Evolutionary conservation across 495 filamentous ascomycete genomes (phyloP).

Genomic region (Penicillium soppii): DNA sequence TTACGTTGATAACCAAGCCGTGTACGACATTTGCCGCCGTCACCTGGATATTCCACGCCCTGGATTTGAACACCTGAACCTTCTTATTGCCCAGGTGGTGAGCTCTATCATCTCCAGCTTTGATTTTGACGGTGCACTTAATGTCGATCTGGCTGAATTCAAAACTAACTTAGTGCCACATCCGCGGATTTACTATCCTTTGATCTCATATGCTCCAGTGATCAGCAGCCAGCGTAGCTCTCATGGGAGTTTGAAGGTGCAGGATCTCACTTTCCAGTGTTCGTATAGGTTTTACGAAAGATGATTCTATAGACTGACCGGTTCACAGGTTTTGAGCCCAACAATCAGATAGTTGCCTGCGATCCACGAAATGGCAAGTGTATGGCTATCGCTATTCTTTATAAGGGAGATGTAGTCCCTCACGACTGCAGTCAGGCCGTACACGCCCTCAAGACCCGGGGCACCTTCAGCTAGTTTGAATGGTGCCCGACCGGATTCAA

Average conservation of each 20-base stretch:
- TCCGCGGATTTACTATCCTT: slow-evolving; percentile 87
- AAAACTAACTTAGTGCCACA: slow-evolving; percentile 93
- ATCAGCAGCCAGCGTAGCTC: slow-evolving; percentile 77
- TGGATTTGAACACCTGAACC: slow-evolving; percentile 84
- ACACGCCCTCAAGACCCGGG: slow-evolving; percentile 78
- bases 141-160: slow-evolving; percentile 92
- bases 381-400: slow-evolving; percentile 88
- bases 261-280: slow-evolving; percentile 87
- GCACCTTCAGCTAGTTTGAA: slow-evolving; percentile 88
- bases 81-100: slow-evolving; percentile 87
- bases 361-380: slow-evolving; percentile 91
- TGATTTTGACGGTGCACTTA: slow-evolving; percentile 86
- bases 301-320: slow-evolving; percentile 12
- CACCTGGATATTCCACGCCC: slow-evolving; percentile 87
- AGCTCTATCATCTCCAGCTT: slow-evolving; percentile 89
- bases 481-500: slow-evolving; percentile 98
- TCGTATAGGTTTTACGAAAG: slow-evolving; percentile 18
- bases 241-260: slow-evolving; percentile 90
- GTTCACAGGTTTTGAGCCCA: slow-evolving; percentile 73
- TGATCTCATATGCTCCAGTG: slow-evolving; percentile 88
- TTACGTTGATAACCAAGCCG: slow-evolving; percentile 89
- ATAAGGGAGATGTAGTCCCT: slow-evolving; percentile 86
- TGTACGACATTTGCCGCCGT: slow-evolving; percentile 89
- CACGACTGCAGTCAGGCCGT: slow-evolving; percentile 80
- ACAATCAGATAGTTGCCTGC: slow-evolving; percentile 96